phyloP scores from a whole-genome alignment of 257 asterid species.

The Rhazya stricta region DNA sequence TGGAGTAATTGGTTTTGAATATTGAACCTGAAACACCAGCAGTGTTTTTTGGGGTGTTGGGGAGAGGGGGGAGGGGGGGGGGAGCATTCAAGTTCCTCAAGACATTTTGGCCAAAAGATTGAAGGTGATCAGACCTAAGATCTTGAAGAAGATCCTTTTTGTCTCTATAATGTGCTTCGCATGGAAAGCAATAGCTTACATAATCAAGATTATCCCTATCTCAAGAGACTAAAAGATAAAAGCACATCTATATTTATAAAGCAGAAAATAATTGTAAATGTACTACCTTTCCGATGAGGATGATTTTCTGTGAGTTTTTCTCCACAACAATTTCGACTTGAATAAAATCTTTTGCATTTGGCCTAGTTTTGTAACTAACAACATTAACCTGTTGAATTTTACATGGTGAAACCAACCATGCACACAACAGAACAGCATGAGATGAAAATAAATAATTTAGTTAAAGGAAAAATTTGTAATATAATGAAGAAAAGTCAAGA shows the following conservation, averaged over 20 bases:
- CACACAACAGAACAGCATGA: background rate
- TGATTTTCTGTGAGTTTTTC: constrained; percentile 83
- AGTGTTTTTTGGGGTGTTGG: too few species aligned
- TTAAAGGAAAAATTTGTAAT: constrained; percentile 6
- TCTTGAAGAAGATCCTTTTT: too few species aligned
- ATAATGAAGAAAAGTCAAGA: background rate
- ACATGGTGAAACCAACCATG: background rate
- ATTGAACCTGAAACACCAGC: too few species aligned
- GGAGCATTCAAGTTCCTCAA: too few species aligned
- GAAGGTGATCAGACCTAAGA: too few species aligned
- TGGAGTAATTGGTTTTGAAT: too few species aligned
- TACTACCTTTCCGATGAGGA: constrained; percentile 86
- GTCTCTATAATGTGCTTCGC: too few species aligned
- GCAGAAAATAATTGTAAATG: background rate
- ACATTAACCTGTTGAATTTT: constrained; percentile 60
- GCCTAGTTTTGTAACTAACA: constrained; percentile 73
- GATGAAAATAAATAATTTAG: background rate
- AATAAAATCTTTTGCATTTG: constrained; percentile 86
- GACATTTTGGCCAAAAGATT: too few species aligned
- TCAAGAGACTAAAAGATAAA: background rate
- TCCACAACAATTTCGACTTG: constrained; percentile 94
- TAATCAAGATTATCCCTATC: background rate
- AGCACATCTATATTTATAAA: background rate
- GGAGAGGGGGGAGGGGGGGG: too few species aligned
- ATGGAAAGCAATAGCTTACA: too few species aligned